phyloP scores from a whole-genome alignment of 2,329 filamentous ascomycete species.

The Pseudogymnoascus pannorum region DNA sequence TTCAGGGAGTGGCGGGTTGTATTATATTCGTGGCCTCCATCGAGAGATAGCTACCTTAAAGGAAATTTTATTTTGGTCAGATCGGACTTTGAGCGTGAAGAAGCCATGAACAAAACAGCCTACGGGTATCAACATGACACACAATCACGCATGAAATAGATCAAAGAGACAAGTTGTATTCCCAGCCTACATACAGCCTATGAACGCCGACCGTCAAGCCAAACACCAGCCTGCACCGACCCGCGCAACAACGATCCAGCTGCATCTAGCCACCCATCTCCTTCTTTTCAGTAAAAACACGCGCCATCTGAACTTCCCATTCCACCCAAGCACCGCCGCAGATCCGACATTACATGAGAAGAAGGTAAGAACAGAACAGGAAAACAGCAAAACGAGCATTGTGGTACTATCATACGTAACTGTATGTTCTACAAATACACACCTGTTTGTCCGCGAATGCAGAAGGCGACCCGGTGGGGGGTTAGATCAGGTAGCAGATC shows the following conservation, averaged over 20 bases:
- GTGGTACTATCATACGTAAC: not conserved
- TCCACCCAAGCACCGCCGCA: not conserved
- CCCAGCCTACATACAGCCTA: not conserved
- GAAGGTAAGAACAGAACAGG: not conserved
- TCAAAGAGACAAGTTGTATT: not conserved
- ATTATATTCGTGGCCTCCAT: not conserved
- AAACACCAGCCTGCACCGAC: not conserved
- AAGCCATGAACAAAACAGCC: not conserved
- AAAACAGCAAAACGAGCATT: not conserved
- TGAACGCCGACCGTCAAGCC: not conserved
- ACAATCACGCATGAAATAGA: not conserved
- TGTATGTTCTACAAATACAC: not conserved
- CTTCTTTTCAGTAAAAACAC: not conserved
- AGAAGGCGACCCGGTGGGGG: not conserved
- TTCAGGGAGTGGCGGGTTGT: not conserved
- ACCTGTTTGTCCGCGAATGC: not conserved
- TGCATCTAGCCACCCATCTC: not conserved
- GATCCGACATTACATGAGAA: not conserved
- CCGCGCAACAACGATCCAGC: not conserved
- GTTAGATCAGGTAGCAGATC: not conserved
- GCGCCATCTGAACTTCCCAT: not conserved
- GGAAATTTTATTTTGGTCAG: not conserved
- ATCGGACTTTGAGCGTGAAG: not conserved
- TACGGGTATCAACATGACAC: not conserved
- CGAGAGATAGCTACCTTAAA: not conserved